phyloP scores from a whole-genome alignment of 2,329 filamentous ascomycete genomes.

The Alternaria arbusti region DNA sequence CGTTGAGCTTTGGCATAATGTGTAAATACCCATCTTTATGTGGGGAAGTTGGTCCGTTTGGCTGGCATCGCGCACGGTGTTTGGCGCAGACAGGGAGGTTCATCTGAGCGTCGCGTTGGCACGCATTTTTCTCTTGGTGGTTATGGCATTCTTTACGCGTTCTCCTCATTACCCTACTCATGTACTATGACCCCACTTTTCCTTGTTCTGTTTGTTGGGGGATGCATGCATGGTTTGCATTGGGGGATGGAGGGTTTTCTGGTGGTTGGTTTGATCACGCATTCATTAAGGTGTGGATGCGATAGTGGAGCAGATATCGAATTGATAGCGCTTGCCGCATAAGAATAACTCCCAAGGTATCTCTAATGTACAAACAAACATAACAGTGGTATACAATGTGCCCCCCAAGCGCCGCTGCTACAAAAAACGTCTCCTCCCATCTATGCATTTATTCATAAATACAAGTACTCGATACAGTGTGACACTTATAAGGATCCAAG shows the following conservation, averaged over 20 bases:
- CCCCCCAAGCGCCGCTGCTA: not conserved
- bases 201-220: not conserved
- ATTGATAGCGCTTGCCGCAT: not conserved
- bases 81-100: not conserved
- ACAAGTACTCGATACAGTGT: too few species aligned
- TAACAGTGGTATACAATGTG: too few species aligned
- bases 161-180: not conserved
- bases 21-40: not conserved
- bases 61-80: constrained; percentile 1
- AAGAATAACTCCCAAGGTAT: too few species aligned
- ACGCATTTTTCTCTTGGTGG: not conserved
- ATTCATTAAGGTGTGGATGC: not conserved
- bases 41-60: not conserved
- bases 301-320: not conserved
- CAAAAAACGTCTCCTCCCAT: too few species aligned
- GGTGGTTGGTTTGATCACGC: not conserved
- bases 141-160: not conserved
- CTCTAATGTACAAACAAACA: too few species aligned
- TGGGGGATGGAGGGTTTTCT: not conserved
- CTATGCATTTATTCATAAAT: too few species aligned
- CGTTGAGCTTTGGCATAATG: not conserved
- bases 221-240: not conserved
- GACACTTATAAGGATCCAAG: not conserved
- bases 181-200: constrained; percentile 3
- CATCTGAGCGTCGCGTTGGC: not conserved